Percentiles rank a stretch among this genome's conserved stretches.
Evolutionary conservation across 106 monocot species (phyloP).

Genomic region (Hemerocallis citrina): DNA sequence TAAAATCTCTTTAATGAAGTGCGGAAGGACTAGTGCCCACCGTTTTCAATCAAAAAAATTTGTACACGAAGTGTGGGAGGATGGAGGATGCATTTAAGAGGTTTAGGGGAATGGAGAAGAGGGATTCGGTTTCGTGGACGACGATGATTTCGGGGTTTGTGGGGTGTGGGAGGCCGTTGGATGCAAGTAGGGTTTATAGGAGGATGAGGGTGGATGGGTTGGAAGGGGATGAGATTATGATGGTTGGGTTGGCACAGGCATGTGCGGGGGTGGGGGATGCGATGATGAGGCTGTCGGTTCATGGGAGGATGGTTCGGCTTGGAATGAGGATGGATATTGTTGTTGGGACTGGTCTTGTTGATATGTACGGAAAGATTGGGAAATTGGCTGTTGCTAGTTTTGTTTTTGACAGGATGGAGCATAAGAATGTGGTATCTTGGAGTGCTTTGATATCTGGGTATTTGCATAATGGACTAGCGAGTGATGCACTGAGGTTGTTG

Average conservation of each 20-base stretch:
- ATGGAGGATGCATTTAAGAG: slow-evolving; percentile 39
- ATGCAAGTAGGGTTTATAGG: slow-evolving; percentile 37
- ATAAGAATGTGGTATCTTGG: slow-evolving; percentile 68
- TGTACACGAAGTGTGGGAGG: slow-evolving; percentile 61
- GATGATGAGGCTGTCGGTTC: slow-evolving; percentile 32
- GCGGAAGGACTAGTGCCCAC: no score
- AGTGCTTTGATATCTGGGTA: slow-evolving; percentile 61
- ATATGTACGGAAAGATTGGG: slow-evolving; percentile 74
- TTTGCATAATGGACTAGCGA: slow-evolving; percentile 47
- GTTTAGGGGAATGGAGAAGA: slow-evolving; percentile 61
- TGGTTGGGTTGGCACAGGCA: slow-evolving; percentile 59
- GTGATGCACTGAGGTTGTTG: slow-evolving; percentile 38
- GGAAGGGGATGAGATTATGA: slow-evolving; percentile 50
- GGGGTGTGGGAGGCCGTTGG: slow-evolving; percentile 14
- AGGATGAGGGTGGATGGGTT: slow-evolving; percentile 40
- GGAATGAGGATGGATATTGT: slow-evolving; percentile 39
- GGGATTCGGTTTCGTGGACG: slow-evolving; percentile 70
- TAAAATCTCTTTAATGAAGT: no score
- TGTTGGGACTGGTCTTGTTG: slow-evolving; percentile 46
- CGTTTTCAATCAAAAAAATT: no score
- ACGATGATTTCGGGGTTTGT: slow-evolving; percentile 58
- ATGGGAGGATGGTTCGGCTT: slow-evolving; percentile 45
- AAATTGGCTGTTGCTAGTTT: slow-evolving; percentile 11
- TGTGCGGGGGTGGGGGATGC: slow-evolving; percentile 32
- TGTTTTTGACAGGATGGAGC: slow-evolving; percentile 40